Evolutionary conservation across 2,329 filamentous ascomycete species (phyloP), one percentile per base, ranked within the genome.

Genomic region (Bipolaris bicolor): DNA sequence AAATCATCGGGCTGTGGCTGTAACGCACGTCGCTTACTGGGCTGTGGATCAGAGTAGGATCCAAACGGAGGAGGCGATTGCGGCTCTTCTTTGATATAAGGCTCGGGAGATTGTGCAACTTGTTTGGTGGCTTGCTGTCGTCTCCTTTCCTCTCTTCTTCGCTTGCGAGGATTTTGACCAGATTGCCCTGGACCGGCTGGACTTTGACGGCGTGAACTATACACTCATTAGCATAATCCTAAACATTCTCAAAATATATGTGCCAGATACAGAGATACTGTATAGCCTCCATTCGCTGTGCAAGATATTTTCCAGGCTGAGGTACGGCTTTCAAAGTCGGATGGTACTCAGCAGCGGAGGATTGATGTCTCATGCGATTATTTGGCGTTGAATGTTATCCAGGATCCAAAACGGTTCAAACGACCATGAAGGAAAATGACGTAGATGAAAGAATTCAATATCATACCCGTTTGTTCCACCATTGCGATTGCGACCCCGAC

Each of bases 61-160:
- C 79, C 74, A 58, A 87, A 83, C 1, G 83, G 82, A 40, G 84
- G 84, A 18, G 86, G 86, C 11, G 86, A 88, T 16, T 86, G 76
- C 7, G 86, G 85, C 67, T 88, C 86, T 63, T 85, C 81, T 69
- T 88, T 88, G 69, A 88, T 86, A 61, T 82, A 82, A 7, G 83
- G 77, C 53, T 82, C 82, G 2, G 75, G 76, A 13, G 74, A 77
- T 22, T 60, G 68, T 33, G 65, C 60, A 16, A 67, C 65, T 16
- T 68, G 68, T 48, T 76, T 72, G 40, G 9, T 43, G 70, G 74
- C 58, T 57, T 72, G 78, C 29, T 70, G 62, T 66, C 68, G 76
- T 67, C 61, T 69, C 60, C 71, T 68, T 67, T 70, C 71, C 20
- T 83, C 70, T 52, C 82, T 77, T 66, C 82, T 82, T 61, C 82